Base-by-base conservation (phyloP, 768 basidiomycete genomes). In the Mycena vitilis region DNA sequence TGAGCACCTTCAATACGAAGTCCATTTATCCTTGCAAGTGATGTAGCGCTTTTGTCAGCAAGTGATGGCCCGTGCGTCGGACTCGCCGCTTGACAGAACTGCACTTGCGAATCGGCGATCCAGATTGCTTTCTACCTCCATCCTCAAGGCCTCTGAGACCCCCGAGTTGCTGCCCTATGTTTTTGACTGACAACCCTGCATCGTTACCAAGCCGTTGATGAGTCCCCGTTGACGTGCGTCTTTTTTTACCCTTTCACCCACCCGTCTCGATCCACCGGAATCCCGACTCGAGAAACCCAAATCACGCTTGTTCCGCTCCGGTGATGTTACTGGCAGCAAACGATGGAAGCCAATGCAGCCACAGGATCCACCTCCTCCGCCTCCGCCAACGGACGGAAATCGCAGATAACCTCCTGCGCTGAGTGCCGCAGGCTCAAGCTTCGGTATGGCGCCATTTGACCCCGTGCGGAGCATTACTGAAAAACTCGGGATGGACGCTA, bases 351-450 rank as follows among this genome's bases (percentile, higher is more conserved):
- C 60, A 62, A 25, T 52, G 57, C 56, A 48, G 47, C 52, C 23
- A 9, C 49, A 51, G 60, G 42, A n/a, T 52, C 65, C 51, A 54
- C 42, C 18, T 34, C 58, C 18, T 23, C 48, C 49, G 38, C 40
- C 23, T 18, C 56, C 25, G 38, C n/a, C 55, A 58, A 53, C 61
- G 45, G 58, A 0, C 63, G 71, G 7, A 74, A 73, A 57, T 73
- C 74, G 10, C 74, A 75, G 47, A 62, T 69, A 44, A 75, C 71
- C 15, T 71, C 66, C 12, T 75, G 74, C 40, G 71, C 71, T 2
- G 74, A 75, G 45, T 75, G 73, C 48, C 60, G 74, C 20, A 59
- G 82, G 42, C 80, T 82, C 12, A 84, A 84, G 71, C 73, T 84
- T 23, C 81, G 79, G 71, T 73, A 22, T 49, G 68, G 12, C 12